Base-by-base conservation (phyloP, 1,284 basidiomycete genomes). In the Naganishia cerealis region DNA sequence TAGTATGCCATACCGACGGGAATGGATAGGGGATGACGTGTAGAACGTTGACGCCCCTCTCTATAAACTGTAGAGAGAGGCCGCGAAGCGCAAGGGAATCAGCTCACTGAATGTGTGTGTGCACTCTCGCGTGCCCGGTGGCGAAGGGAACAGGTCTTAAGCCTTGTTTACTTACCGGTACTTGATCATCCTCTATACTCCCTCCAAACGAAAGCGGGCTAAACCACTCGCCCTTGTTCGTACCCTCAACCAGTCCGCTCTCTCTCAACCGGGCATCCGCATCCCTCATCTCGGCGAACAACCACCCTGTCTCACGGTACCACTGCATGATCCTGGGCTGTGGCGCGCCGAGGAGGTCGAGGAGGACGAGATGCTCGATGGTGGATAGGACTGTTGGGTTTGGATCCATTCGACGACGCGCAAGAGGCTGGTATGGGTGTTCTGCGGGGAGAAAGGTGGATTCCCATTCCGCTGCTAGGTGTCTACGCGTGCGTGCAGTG, bases 11-110 rank as follows among this genome's bases (percentile, higher is more conserved):
- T 7, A 96, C 94, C 1, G 61, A 70, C 0, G 96, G 96, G 78
- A 99, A 99, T 0, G 92, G 94, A 52, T 86, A 86, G 0, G 94
- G 82, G 69, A 99, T 99, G 59, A 99, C 77, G 78, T 99, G 96
- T 71, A 99, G 80, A 57, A 98, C 83, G 67, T 88, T 92, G 21
- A 99, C 94, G 7, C 95, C 96, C 63, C 84, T 81, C 43, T 83
- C 80, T 54, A 96, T 75, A 81, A 99, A 99, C 16, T 79, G 66
- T 29, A 8, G 33, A 15, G 3, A 58, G 12, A 33, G 9, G n/a
- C 12, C n/a, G 16, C 13, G 3, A 48, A 15, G 5, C 15, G 10
- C 56, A 26, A 12, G 56, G 12, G 29, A 33, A 38, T 33, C 36
- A 36, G 54, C 54, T 21, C 16, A 33, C 12, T 13, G 29, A 10